phyloP scores from a whole-genome alignment of 75 land plant genomes.

The Cunninghamia lanceolata region DNA sequence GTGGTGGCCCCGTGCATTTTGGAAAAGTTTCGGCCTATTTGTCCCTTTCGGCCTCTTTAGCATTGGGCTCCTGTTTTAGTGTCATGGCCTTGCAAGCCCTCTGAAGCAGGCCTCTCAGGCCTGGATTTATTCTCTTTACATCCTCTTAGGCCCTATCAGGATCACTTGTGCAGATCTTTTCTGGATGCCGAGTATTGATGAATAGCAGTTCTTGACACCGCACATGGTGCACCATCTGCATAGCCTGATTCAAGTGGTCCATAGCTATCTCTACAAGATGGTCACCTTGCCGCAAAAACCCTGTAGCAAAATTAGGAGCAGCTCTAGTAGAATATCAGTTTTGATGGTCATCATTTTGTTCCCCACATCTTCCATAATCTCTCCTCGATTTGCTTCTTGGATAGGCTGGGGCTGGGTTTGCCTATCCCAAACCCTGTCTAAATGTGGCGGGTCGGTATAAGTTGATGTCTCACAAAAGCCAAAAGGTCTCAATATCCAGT shows the following conservation, averaged over 20 bases:
- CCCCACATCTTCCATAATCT: slow-evolving; percentile 48
- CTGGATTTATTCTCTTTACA: too few relatives aligned
- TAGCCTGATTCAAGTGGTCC: slow-evolving; percentile 36
- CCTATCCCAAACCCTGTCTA: slow-evolving; percentile 48
- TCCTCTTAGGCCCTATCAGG: too few relatives aligned
- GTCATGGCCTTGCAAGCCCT: too few relatives aligned
- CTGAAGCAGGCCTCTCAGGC: too few relatives aligned
- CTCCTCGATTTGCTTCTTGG: slow-evolving; percentile 52
- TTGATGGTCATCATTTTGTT: slow-evolving; percentile 33
- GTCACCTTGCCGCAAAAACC: slow-evolving; percentile 33
- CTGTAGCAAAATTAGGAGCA: slow-evolving; percentile 46
- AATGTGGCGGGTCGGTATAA: slow-evolving; percentile 13
- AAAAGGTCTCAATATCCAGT: too few relatives aligned
- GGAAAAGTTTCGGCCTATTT: too few relatives aligned
- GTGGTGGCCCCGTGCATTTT: too few relatives aligned
- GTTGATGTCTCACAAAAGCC: too few relatives aligned
- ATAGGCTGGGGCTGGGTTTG: slow-evolving; percentile 49
- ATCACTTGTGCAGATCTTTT: too few relatives aligned
- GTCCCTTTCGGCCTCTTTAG: too few relatives aligned
- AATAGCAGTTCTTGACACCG: slow-evolving; percentile 22
- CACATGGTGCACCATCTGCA: slow-evolving; percentile 23
- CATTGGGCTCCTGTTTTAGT: too few relatives aligned
- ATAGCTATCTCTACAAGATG: slow-evolving; percentile 57
- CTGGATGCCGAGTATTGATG: slow-evolving; percentile 46
- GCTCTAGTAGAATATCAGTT: slow-evolving; percentile 20